Conservation (phyloP, 495 filamentous ascomycete species). For the Penicillium psychrofluorescens region DNA sequence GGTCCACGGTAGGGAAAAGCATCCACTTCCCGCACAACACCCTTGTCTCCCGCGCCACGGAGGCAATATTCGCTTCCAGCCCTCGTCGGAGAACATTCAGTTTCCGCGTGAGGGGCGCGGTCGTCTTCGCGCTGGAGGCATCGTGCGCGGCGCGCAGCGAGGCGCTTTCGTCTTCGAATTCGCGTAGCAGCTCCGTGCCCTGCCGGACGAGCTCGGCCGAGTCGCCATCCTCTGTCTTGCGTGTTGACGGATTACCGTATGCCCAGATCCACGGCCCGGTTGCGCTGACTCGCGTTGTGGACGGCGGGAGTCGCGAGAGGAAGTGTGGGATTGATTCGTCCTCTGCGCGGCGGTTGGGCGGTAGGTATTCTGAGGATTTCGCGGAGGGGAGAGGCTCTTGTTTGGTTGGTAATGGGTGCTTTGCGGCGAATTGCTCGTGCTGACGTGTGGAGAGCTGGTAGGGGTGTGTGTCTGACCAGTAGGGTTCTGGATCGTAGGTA, state of each 20-base stretch:
- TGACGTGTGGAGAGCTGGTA: conserved; percentile 26
- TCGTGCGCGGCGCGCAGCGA: conserved; percentile 31
- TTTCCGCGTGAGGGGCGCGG: conserved; percentile 37
- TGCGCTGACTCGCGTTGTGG: conserved; percentile 34
- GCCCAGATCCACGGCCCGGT: conserved; percentile 61
- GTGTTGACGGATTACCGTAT: conserved; percentile 40
- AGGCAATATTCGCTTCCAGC: conserved; percentile 46
- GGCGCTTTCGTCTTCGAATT: conserved; percentile 29
- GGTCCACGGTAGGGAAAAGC: conserved; percentile 53
- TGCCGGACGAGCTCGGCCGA: conserved; percentile 34
- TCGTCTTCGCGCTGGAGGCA: conserved; percentile 25
- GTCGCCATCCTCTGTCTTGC: conserved; percentile 17
- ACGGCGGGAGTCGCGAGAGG: conserved; percentile 57
- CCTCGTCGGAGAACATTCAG: conserved; percentile 42
- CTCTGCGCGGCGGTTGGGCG: conserved; percentile 21
- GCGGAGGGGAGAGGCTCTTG: conserved; percentile 31
- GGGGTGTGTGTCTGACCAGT: conserved; percentile 34
- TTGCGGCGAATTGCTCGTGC: conserved; percentile 3
- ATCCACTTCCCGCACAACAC: conserved; percentile 77
- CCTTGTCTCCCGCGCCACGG: conserved; percentile 46
- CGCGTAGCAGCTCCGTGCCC: conserved; percentile 34
- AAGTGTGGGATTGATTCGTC: conserved; percentile 57
- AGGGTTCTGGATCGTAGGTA: conserved; percentile 38
- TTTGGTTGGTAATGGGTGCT: background rate
- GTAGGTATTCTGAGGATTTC: conserved; percentile 23